Evolutionary conservation across 2,329 filamentous ascomycete species (phyloP).

Genomic region (Epichloe uncinata): DNA sequence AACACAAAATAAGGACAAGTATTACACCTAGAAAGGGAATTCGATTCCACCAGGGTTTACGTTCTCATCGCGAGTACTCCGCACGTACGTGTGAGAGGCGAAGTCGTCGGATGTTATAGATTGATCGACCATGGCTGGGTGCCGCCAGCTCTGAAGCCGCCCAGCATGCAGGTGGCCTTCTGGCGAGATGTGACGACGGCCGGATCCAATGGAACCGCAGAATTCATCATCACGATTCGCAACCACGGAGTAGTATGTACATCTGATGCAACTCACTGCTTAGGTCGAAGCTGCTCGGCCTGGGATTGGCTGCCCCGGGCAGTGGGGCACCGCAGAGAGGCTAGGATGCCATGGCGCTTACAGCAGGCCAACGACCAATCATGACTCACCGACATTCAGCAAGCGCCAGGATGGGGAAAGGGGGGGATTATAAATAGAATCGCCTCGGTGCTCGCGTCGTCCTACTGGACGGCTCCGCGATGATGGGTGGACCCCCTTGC

Average conservation of each 20-base stretch:
- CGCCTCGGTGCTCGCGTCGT: too few species aligned
- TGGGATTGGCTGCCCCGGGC: slow-evolving; percentile 3
- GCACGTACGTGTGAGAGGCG: neutral
- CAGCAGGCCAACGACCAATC: slow-evolving; percentile 3
- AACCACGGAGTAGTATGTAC: neutral
- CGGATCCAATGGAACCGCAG: neutral
- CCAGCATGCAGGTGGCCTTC: neutral
- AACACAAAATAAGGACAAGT: neutral
- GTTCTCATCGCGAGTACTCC: neutral
- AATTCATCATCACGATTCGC: slow-evolving; percentile 11
- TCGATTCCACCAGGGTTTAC: neutral
- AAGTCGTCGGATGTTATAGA: slow-evolving; percentile 1
- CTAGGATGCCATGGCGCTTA: slow-evolving; percentile 4
- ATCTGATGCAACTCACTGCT: neutral
- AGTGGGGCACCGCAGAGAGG: too few species aligned
- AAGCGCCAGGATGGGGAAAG: neutral
- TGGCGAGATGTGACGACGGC: neutral
- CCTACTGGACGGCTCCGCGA: too few species aligned
- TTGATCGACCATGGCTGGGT: neutral
- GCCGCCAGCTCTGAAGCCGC: neutral
- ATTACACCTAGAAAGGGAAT: neutral
- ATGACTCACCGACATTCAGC: neutral
- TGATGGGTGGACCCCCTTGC: too few species aligned
- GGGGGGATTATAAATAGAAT: neutral
- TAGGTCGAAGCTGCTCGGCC: neutral